Conservation (phyloP, 371 early-diverging fungal genomes). For the Gilbertella persicaria region DNA sequence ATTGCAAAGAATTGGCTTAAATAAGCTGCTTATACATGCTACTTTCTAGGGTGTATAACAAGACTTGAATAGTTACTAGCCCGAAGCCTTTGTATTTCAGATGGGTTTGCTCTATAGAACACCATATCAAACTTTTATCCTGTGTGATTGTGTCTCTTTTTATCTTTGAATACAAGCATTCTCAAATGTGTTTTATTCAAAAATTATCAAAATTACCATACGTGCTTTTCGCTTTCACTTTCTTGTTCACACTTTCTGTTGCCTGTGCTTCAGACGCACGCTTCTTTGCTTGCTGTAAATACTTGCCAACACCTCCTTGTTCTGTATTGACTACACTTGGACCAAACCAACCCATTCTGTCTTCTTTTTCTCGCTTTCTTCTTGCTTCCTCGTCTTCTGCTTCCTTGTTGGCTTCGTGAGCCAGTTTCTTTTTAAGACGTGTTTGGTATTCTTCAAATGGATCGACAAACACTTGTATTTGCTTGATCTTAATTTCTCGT, state of each 20-base stretch:
- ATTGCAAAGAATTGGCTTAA: too few relatives aligned
- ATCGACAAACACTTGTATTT: slow-evolving; percentile 78
- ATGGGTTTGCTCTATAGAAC: too few relatives aligned
- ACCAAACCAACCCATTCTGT: slow-evolving; percentile 75
- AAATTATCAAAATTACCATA: slow-evolving; percentile 49
- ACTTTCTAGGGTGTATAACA: too few relatives aligned
- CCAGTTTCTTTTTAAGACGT: slow-evolving; percentile 53
- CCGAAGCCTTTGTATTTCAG: too few relatives aligned
- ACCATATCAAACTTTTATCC: too few relatives aligned
- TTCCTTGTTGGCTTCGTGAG: slow-evolving; percentile 46
- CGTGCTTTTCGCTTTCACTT: slow-evolving; percentile 13
- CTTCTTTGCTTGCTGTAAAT: slow-evolving; percentile 47
- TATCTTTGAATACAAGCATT: background rate
- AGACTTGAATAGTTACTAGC: too few relatives aligned
- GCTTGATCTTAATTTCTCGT: slow-evolving; percentile 70
- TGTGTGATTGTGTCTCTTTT: too few relatives aligned
- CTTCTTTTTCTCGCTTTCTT: slow-evolving; percentile 48
- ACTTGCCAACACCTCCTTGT: slow-evolving; percentile 65
- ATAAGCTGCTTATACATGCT: too few relatives aligned
- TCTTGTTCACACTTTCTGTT: slow-evolving; percentile 8
- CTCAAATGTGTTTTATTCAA: slow-evolving; percentile 13
- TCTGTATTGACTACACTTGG: slow-evolving; percentile 51
- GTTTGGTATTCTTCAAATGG: slow-evolving; percentile 81
- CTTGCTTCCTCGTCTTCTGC: slow-evolving; percentile 46
- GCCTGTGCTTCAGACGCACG: background rate